A percentile compares a stretch with the other conserved stretches of the same genome.
Evolutionary conservation across 345 rosid genomes (phyloP).

Genomic region (Trapa bicornis): DNA sequence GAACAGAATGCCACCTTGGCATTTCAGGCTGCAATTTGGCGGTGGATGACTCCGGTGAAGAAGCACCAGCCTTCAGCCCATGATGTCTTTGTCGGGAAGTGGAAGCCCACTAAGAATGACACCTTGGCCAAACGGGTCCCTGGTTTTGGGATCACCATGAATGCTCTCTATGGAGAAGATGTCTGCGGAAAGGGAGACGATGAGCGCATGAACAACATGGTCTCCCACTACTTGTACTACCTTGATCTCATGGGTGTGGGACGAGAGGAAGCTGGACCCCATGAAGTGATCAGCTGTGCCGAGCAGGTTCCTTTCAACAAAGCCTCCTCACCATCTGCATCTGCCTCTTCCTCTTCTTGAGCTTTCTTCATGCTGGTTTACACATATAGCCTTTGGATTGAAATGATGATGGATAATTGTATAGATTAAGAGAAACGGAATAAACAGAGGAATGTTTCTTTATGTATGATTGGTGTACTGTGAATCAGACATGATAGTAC

Average conservation of each 20-base stretch:
- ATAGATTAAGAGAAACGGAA: not conserved
- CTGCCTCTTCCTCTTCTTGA: constrained; percentile 15
- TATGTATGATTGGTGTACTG: not conserved
- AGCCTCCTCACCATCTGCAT: constrained; percentile 33
- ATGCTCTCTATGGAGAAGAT: constrained; percentile 60
- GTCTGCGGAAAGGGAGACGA: constrained; percentile 53
- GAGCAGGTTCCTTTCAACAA: constrained; percentile 56
- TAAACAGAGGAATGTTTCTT: not conserved
- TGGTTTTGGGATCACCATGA: constrained; percentile 74
- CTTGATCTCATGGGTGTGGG: constrained; percentile 81
- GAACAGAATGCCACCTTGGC: constrained; percentile 73
- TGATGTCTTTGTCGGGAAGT: constrained; percentile 55
- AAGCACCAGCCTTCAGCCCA: constrained; percentile 71
- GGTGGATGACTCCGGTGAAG: constrained; percentile 84
- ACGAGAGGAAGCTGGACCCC: constrained; percentile 81
- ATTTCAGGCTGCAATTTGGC: constrained; percentile 70
- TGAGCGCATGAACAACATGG: constrained; percentile 58
- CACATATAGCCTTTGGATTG: not conserved
- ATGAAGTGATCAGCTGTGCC: constrained; percentile 55
- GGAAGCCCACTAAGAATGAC: constrained; percentile 84
- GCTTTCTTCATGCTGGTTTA: not conserved
- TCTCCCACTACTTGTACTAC: constrained; percentile 64
- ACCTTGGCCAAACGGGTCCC: constrained; percentile 55
- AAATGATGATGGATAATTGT: constrained; percentile 1
- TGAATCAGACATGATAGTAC: not conserved